These are phyloP conservation scores for Tetrahymena malaccensis DNA, from an alignment of 73 alveolate species.

Conservation along the genomic window DNA sequence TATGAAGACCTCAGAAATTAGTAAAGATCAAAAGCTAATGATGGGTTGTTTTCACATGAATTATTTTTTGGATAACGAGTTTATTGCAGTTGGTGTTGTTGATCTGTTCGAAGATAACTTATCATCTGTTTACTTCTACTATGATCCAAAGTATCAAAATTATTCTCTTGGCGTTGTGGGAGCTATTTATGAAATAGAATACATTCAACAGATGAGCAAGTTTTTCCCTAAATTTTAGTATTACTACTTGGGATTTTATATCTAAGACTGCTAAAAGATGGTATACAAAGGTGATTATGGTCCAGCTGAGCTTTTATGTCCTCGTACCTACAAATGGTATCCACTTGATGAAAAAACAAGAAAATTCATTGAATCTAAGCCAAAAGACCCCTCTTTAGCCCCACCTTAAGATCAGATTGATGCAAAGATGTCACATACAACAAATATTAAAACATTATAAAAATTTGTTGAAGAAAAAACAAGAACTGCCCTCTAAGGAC, in stretches of 20 bases:
- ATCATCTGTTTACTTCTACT: constrained; percentile 72
- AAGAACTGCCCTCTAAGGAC: not conserved
- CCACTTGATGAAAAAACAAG: constrained; percentile 41
- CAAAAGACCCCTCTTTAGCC: not conserved
- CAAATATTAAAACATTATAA: not conserved
- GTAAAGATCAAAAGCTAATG: not conserved
- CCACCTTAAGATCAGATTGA: not conserved
- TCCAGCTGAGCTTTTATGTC: constrained; percentile 81
- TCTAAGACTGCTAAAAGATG: constrained; percentile 63
- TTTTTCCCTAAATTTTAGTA: constrained; percentile 57
- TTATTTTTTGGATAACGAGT: constrained; percentile 68
- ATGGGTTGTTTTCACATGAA: constrained; percentile 84
- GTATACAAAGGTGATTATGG: constrained; percentile 75
- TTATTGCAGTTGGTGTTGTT: constrained; percentile 79
- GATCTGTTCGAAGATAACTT: constrained; percentile 64
- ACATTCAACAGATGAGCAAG: constrained; percentile 47
- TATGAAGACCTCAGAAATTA: constrained; percentile 3
- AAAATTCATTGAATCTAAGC: not conserved
- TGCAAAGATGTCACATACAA: not conserved
- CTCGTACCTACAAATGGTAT: constrained; percentile 64
- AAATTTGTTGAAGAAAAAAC: not conserved
- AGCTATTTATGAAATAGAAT: constrained; percentile 87
- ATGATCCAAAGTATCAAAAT: constrained; percentile 80
- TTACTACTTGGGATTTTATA: constrained; percentile 79
- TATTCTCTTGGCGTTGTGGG: constrained; percentile 74